A percentile compares a stretch with the other conserved stretches of the same genome.
phyloP scores from a whole-genome alignment of 768 basidiomycete genomes.

The Naganishia antarctica region DNA sequence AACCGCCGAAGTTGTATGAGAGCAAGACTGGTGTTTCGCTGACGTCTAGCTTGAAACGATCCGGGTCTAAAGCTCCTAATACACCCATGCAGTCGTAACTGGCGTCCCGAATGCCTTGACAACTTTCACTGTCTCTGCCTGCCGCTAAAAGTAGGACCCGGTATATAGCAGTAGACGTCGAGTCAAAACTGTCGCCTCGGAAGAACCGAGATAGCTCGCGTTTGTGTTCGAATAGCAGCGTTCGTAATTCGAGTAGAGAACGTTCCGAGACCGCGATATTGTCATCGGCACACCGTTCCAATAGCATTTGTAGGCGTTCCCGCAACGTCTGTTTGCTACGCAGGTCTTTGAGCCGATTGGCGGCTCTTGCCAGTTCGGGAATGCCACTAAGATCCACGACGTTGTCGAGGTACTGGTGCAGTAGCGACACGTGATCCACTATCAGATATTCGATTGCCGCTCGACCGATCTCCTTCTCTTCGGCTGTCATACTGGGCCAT shows the following conservation, averaged over 20 bases:
- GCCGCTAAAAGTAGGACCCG: conserved; percentile 64
- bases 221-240: conserved; percentile 56
- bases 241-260: conserved; percentile 69
- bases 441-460: conserved; percentile 67
- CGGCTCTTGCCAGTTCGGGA: conserved; percentile 54
- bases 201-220: conserved; percentile 60
- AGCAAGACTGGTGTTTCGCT: conserved; percentile 65
- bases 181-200: conserved; percentile 81
- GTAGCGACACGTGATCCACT: conserved; percentile 57
- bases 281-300: conserved; percentile 71
- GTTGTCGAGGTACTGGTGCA: conserved; percentile 63
- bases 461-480: conserved; percentile 57
- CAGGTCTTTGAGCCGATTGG: conserved; percentile 33
- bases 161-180: conserved; percentile 64
- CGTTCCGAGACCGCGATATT: conserved; percentile 72
- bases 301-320: conserved; percentile 60
- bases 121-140: conserved; percentile 71
- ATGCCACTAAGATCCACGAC: conserved; percentile 73
- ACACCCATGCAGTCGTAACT: conserved; percentile 88
- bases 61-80: conserved; percentile 89
- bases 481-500: conserved; percentile 63
- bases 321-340: conserved; percentile 58
- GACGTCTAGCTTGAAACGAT: conserved; percentile 68
- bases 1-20: conserved; percentile 72
- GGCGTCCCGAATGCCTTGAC: conserved; percentile 62